Percentiles rank a stretch among this genome's conserved stretches.
Evolutionary conservation across 176 grass and related monocot species (phyloP).

Genomic region (Saccharum officinarum): DNA sequence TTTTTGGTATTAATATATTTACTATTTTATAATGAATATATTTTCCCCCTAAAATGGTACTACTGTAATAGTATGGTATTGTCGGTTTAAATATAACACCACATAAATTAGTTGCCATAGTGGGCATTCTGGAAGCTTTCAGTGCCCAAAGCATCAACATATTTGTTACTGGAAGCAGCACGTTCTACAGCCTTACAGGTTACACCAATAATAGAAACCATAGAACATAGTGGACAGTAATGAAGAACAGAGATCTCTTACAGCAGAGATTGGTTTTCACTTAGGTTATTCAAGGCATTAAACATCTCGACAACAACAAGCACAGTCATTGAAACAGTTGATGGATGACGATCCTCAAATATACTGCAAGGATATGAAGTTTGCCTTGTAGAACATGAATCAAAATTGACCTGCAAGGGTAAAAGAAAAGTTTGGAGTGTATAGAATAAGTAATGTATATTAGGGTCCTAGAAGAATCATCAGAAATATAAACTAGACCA

Average conservation of each 20-base stretch:
- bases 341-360: slow-evolving; percentile 94
- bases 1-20: not conserved
- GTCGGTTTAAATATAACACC: not conserved
- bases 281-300: slow-evolving; percentile 99
- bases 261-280: slow-evolving; percentile 99
- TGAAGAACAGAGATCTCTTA: slow-evolving; percentile 48
- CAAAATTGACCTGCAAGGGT: slow-evolving; percentile 83
- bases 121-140: not conserved
- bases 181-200: not conserved
- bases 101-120: not conserved
- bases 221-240: not conserved
- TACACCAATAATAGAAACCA: not conserved
- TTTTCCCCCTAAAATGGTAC: not conserved
- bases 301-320: slow-evolving; percentile 99
- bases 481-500: not conserved
- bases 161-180: not conserved
- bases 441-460: not conserved
- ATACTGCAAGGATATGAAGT: slow-evolving; percentile 92
- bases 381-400: slow-evolving; percentile 89
- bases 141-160: not conserved
- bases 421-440: slow-evolving; percentile 2
- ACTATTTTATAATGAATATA: not conserved
- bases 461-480: slow-evolving; percentile 3
- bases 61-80: not conserved
- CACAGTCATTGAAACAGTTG: slow-evolving; percentile 98